Percentiles rank a stretch among this genome's conserved stretches.
These are phyloP conservation scores for Diaporthe eres DNA, from an alignment of 2,329 filamentous ascomycete genomes.

Conservation along the genomic window DNA sequence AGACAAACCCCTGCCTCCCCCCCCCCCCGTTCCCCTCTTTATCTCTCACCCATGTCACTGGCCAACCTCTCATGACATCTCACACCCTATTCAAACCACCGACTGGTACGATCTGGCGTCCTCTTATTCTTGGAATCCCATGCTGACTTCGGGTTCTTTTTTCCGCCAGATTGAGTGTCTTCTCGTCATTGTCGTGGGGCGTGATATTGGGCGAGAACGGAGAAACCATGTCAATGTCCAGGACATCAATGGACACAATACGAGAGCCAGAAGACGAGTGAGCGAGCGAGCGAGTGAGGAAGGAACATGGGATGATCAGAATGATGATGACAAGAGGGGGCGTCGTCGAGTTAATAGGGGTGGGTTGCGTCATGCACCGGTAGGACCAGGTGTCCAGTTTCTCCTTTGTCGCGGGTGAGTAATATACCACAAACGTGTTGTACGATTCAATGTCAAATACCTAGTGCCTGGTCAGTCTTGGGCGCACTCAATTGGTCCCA, in stretches of 20 bases:
- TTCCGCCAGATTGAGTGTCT: constrained; percentile 39
- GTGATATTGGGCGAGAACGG: constrained; percentile 40
- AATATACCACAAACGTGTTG: constrained; percentile 20
- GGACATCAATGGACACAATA: constrained; percentile 40
- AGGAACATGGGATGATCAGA: neutral
- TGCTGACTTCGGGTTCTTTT: neutral
- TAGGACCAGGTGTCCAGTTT: constrained; percentile 17
- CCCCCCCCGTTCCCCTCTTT: neutral
- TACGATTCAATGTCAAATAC: constrained; percentile 25
- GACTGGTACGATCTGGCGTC: constrained; percentile 17
- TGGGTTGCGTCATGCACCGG: neutral
- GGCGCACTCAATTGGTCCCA: neutral
- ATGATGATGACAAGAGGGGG: neutral
- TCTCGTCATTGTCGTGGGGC: constrained; percentile 42
- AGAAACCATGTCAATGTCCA: constrained; percentile 29
- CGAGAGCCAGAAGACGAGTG: constrained; percentile 30
- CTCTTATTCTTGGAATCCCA: neutral
- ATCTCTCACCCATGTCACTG: neutral
- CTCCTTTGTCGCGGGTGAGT: neutral
- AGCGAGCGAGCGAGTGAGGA: neutral
- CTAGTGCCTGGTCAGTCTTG: constrained; percentile 12
- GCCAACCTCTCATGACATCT: neutral
- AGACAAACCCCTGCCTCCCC: too few species aligned
- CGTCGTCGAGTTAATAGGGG: constrained; percentile 1
- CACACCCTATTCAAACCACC: neutral